Evolutionary conservation across 257 asterid species (phyloP).

Genomic region (Lycium barbarum): DNA sequence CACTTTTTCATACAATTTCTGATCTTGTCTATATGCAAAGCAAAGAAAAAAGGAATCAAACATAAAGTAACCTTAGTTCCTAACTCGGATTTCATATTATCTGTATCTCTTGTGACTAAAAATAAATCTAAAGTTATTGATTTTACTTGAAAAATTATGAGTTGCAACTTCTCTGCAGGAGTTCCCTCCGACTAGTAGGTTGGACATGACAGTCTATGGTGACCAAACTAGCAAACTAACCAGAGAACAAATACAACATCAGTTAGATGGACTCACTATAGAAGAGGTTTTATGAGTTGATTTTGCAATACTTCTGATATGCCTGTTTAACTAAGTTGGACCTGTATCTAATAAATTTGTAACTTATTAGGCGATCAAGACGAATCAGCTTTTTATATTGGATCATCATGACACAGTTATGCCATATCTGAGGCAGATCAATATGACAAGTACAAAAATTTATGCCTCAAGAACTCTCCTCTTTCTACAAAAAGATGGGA

Average conservation of each 20-base stretch:
- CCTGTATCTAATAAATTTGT: not conserved
- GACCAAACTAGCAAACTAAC: slow-evolving; percentile 52
- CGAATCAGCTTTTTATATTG: slow-evolving; percentile 49
- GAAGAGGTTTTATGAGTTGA: slow-evolving; percentile 46
- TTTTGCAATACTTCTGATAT: not conserved
- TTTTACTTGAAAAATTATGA: not conserved
- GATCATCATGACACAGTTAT: slow-evolving; percentile 65
- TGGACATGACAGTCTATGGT: slow-evolving; percentile 54
- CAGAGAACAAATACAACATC: slow-evolving; percentile 44
- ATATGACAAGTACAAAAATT: slow-evolving; percentile 51
- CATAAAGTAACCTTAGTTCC: not conserved
- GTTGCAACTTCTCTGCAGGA: slow-evolving; percentile 42
- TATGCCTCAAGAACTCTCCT: slow-evolving; percentile 65
- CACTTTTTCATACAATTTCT: not conserved
- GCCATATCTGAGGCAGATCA: slow-evolving; percentile 61
- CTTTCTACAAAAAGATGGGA: slow-evolving; percentile 50
- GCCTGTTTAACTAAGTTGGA: not conserved
- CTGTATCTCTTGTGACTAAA: not conserved
- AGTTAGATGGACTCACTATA: slow-evolving; percentile 51
- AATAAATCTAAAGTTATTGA: not conserved
- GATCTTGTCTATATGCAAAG: not conserved
- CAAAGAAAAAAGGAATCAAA: not conserved
- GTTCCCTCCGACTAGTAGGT: slow-evolving; percentile 60
- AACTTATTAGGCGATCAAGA: slow-evolving; percentile 46
- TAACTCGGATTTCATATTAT: not conserved